Conservation (phyloP, 2,329 filamentous ascomycete species). For the Ceratocystis harringtonii region DNA sequence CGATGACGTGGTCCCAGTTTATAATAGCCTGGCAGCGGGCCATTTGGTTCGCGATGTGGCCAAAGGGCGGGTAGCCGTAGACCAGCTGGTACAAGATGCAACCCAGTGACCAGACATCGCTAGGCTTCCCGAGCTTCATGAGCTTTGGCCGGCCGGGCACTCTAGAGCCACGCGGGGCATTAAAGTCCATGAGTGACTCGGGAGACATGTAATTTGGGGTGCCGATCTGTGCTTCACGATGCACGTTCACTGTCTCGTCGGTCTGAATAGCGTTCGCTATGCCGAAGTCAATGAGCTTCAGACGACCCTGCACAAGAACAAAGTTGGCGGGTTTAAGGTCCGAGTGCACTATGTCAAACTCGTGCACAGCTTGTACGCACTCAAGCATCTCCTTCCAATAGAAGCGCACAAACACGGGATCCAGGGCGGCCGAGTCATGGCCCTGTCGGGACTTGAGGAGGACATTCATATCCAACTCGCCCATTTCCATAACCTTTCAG, state of each 20-base stretch:
- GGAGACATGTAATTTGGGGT: constrained; percentile 99
- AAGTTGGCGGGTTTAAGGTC: constrained; percentile 97
- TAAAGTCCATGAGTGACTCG: constrained; percentile 79
- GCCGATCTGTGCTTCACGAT: constrained; percentile 86
- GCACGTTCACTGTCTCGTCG: constrained; percentile 92
- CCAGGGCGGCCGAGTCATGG: constrained; percentile 59
- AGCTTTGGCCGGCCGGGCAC: constrained; percentile 45
- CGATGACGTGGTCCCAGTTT: constrained; percentile 58
- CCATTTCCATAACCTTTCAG: constrained; percentile 80
- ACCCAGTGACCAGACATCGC: constrained; percentile 88
- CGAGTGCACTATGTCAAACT: constrained; percentile 84
- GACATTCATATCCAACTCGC: constrained; percentile 82
- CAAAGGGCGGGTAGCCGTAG: constrained; percentile 91
- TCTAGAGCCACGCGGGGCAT: constrained; percentile 40
- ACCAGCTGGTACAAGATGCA: constrained; percentile 98
- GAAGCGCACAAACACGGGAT: constrained; percentile 83
- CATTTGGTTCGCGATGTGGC: constrained; percentile 77
- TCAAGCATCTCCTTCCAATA: constrained; percentile 99
- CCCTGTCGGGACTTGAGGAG: constrained; percentile 62
- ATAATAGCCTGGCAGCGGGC: constrained; percentile 76
- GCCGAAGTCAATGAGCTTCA: constrained; percentile 97
- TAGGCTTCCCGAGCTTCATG: constrained; percentile 91
- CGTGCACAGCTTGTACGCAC: constrained; percentile 78
- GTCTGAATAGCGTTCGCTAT: constrained; percentile 95
- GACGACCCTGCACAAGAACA: constrained; percentile 70